Conservation (phyloP, 768 basidiomycete species). For the Leucocoprinus birnbaumii region DNA sequence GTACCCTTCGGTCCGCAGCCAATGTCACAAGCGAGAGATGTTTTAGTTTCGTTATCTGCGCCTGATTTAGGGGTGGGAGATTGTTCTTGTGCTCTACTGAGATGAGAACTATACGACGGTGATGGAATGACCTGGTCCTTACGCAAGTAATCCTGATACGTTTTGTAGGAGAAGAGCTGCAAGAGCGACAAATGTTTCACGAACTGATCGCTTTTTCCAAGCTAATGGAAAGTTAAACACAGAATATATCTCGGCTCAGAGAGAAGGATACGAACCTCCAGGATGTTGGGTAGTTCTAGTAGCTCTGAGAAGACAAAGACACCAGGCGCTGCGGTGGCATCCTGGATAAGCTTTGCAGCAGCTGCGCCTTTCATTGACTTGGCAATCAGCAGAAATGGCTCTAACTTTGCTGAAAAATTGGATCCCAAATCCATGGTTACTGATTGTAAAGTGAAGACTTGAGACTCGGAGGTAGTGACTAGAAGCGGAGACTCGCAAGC, state of each 20-base stretch:
- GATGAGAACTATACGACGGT: slow-evolving; percentile 11
- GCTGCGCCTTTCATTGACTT: slow-evolving; percentile 91
- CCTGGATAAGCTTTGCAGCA: slow-evolving; percentile 83
- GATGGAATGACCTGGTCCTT: slow-evolving; percentile 18
- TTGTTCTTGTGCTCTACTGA: slow-evolving; percentile 58
- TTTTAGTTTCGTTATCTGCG: slow-evolving; percentile 86
- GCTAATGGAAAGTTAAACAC: slow-evolving; percentile 49
- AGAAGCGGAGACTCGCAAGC: too few relatives aligned
- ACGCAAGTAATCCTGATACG: slow-evolving; percentile 83
- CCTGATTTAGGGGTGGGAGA: slow-evolving; percentile 64
- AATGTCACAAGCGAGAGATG: slow-evolving; percentile 90
- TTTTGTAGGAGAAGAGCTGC: slow-evolving; percentile 88
- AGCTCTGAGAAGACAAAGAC: slow-evolving; percentile 93
- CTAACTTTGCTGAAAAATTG: slow-evolving; percentile 67
- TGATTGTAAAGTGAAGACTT: background rate
- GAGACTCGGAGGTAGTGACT: background rate
- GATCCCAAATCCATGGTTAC: slow-evolving; percentile 53
- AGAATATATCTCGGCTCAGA: background rate
- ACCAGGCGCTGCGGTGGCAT: slow-evolving; percentile 85
- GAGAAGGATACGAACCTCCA: slow-evolving; percentile 55
- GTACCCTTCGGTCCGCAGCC: slow-evolving; percentile 72
- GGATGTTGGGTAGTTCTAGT: slow-evolving; percentile 76
- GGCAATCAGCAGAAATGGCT: slow-evolving; percentile 89
- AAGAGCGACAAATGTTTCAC: slow-evolving; percentile 61
- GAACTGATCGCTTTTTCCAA: slow-evolving; percentile 63